Percentiles rank a stretch among this genome's conserved stretches.
phyloP scores from a whole-genome alignment of 306 rosid species.

The Ormosia semicastrata region DNA sequence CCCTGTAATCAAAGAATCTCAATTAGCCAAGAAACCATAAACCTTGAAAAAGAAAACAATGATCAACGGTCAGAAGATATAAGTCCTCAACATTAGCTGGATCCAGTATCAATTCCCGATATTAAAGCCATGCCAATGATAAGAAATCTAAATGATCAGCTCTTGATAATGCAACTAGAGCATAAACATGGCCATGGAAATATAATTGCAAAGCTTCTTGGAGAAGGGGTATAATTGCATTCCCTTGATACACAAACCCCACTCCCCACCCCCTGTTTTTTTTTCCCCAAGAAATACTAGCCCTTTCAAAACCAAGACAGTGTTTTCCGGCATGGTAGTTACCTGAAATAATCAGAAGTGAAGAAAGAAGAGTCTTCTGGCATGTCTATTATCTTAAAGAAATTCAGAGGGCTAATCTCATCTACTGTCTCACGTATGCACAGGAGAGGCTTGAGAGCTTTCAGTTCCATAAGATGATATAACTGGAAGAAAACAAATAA shows the following conservation, averaged over 20 bases:
- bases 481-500: constrained; percentile 45
- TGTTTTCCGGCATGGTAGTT: not conserved
- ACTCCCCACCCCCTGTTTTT: not conserved
- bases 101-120: not conserved
- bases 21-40: constrained; percentile 23
- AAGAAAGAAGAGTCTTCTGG: constrained; percentile 62
- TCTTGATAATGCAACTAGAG: not conserved
- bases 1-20: constrained; percentile 51
- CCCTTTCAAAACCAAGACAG: not conserved
- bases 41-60: not conserved
- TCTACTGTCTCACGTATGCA: constrained; percentile 39
- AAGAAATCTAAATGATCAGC: constrained; percentile 1
- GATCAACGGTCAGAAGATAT: not conserved
- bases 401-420: constrained; percentile 61
- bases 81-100: not conserved
- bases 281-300: not conserved
- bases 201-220: not conserved
- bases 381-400: constrained; percentile 58
- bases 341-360: constrained; percentile 71
- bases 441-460: constrained; percentile 53
- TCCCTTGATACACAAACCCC: not conserved
- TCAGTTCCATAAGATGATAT: constrained; percentile 61
- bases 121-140: not conserved
- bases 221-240: not conserved
- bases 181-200: not conserved